A percentile compares a stretch with the other conserved stretches of the same genome.
These are phyloP conservation scores for Astathelohania contejeani DNA, from an alignment of 371 early-diverging fungal genomes.

Conservation along the genomic window DNA sequence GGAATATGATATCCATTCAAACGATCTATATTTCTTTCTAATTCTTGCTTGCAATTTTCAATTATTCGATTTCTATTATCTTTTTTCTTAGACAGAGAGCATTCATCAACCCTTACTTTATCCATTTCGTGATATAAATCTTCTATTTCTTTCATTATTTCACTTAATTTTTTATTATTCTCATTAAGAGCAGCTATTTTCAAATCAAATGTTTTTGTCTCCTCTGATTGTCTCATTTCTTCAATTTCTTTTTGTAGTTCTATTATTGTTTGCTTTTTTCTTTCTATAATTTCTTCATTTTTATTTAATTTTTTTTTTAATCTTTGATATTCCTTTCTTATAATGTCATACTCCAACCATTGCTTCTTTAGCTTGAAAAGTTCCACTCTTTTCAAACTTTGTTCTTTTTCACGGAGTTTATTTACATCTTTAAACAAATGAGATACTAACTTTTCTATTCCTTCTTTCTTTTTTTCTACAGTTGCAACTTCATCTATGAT, in stretches of 20 bases:
- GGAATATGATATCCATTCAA: background rate
- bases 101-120: constrained; percentile 12
- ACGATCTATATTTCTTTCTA: background rate
- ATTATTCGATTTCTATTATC: constrained; percentile 6
- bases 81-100: constrained; percentile 17
- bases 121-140: constrained; percentile 5
- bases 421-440: constrained; percentile 19
- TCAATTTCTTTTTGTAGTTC: constrained; percentile 32
- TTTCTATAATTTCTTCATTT: constrained; percentile 18
- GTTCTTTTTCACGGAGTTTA: constrained; percentile 30
- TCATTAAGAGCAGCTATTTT: background rate
- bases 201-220: constrained; percentile 7
- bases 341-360: constrained; percentile 18
- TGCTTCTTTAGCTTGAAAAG: constrained; percentile 27
- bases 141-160: constrained; percentile 2
- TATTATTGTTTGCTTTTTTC: constrained; percentile 9
- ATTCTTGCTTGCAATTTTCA: background rate
- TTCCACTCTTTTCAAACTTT: constrained; percentile 14
- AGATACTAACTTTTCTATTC: constrained; percentile 17
- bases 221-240: constrained; percentile 7
- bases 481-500: constrained; percentile 11
- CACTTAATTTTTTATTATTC: constrained; percentile 5
- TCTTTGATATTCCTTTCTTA: constrained; percentile 16
- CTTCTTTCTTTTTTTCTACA: constrained; percentile 14
- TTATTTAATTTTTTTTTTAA: constrained; percentile 11